phyloP scores from a whole-genome alignment of 192 early-diverging fungal species.

The Podila epicladia region DNA sequence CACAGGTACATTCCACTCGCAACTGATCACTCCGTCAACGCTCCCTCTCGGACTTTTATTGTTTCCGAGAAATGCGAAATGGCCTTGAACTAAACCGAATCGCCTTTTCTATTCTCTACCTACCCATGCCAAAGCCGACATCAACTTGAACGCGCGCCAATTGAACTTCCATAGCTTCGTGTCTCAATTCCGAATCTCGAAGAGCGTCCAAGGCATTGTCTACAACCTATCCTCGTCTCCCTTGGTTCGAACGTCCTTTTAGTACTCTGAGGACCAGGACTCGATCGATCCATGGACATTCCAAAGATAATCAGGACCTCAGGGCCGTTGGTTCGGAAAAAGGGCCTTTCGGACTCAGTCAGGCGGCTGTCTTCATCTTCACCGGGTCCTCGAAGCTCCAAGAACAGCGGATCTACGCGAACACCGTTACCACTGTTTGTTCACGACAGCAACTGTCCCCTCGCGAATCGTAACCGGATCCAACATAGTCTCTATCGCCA shows the following conservation, averaged over 20 bases:
- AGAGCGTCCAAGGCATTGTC: too few relatives aligned
- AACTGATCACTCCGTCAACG: too few relatives aligned
- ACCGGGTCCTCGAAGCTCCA: neutral
- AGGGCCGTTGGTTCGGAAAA: conserved; percentile 3
- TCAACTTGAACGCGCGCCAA: too few relatives aligned
- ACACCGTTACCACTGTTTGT: neutral
- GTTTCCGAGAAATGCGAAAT: too few relatives aligned
- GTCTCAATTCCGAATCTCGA: too few relatives aligned
- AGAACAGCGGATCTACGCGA: neutral
- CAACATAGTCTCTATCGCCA: neutral
- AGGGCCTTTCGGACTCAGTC: neutral
- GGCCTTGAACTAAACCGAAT: too few relatives aligned
- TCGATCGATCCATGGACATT: conserved; percentile 1
- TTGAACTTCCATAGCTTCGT: too few relatives aligned
- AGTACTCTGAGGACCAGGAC: neutral
- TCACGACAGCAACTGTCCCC: neutral
- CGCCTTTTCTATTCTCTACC: too few relatives aligned
- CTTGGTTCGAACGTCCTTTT: neutral
- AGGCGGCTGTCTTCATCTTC: neutral
- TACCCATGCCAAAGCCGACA: too few relatives aligned
- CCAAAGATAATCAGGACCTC: neutral
- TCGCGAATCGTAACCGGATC: neutral
- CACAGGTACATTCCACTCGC: too few relatives aligned
- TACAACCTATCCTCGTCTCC: too few relatives aligned
- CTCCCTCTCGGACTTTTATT: too few relatives aligned